Conservation (phyloP, 1,284 basidiomycete genomes). For the Sporisorium reilianum region DNA sequence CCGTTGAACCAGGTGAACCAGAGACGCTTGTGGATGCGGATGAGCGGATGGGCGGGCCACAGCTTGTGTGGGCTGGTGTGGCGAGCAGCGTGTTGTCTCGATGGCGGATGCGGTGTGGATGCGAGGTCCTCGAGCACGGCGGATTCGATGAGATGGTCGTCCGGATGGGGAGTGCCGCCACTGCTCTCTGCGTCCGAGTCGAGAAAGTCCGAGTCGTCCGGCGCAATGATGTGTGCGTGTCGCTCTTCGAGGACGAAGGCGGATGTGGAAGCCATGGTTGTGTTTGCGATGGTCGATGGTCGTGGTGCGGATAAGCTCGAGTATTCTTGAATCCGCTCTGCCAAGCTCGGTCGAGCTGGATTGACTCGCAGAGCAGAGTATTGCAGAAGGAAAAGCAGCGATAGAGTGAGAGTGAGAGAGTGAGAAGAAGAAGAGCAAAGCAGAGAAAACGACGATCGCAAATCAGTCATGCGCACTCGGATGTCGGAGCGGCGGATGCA, state of each 20-base stretch:
- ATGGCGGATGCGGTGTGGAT: constrained; percentile 1
- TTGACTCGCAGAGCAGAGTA: background rate
- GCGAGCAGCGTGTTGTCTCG: background rate
- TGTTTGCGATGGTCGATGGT: too few relatives aligned
- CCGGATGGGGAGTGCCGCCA: constrained; percentile 11
- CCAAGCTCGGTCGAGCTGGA: background rate
- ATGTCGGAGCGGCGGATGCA: too few relatives aligned
- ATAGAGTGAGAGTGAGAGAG: too few relatives aligned
- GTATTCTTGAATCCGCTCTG: background rate
- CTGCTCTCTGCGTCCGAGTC: constrained; percentile 51
- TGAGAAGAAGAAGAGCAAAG: background rate
- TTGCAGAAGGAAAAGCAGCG: background rate
- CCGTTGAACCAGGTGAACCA: constrained; percentile 60
- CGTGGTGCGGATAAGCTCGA: background rate
- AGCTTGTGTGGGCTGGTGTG: constrained; percentile 10
- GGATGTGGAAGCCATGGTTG: constrained; percentile 40
- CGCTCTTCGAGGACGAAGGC: constrained; percentile 32
- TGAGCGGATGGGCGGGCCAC: constrained; percentile 53
- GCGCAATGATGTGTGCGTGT: constrained; percentile 42
- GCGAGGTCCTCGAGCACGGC: constrained; percentile 28
- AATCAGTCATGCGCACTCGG: too few relatives aligned
- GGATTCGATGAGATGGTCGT: constrained; percentile 35
- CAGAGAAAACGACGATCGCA: background rate
- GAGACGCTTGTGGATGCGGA: constrained; percentile 58
- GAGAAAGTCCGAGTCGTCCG: constrained; percentile 63